Base-by-base conservation (phyloP, 1,284 basidiomycete species). In the Cutaneotrichosporon sp. region DNA sequence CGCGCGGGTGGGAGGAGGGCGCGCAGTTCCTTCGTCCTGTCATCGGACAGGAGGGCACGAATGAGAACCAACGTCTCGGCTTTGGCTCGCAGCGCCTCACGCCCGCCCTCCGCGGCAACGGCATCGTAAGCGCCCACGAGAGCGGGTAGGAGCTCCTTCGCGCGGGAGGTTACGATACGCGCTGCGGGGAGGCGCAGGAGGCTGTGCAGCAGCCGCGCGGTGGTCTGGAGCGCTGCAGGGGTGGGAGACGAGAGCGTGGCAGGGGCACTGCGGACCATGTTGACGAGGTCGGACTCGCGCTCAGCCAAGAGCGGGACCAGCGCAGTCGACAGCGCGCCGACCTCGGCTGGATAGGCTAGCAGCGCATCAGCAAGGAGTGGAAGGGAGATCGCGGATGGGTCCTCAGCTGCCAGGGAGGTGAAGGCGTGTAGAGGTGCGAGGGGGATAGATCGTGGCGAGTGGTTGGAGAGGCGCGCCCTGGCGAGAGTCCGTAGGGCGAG, bases 1-100 rank as follows among this genome's bases (percentile, higher is more conserved):
- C 16, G 27, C 3, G 45, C 38, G 9, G 25, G 37, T 11, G 29
- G 43, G 46, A 67, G 52, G 20, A 63, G 59, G 22, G 38, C 17
- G 25, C 61, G 43, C 24, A 61, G 57, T n/a, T n/a, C n/a, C n/a
- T n/a, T n/a, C 20, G 52, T 42, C n/a, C 55, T 59, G n/a, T 34
- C 49, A 5, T 31, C 45, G 2, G 50, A 53, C 8, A 60, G 48
- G 7, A 70, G 49, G 20, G 59, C 51, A 12, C 60, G 54, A 19
- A 61, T 57, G 5, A 68, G 51, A 17, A 64, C 42, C 11, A 69
- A 51, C 3, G 61, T 58, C 37, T 62, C 61, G 5, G 57, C 55
- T 48, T 65, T 69, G 6, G 46, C 50, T 8, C 49, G 39, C 9
- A 60, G 20, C 0, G 17, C 41, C 43, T 35, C 10, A 8, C 34